Base-by-base conservation (phyloP, 306 rosid species). In the Canavalia gladiata region DNA sequence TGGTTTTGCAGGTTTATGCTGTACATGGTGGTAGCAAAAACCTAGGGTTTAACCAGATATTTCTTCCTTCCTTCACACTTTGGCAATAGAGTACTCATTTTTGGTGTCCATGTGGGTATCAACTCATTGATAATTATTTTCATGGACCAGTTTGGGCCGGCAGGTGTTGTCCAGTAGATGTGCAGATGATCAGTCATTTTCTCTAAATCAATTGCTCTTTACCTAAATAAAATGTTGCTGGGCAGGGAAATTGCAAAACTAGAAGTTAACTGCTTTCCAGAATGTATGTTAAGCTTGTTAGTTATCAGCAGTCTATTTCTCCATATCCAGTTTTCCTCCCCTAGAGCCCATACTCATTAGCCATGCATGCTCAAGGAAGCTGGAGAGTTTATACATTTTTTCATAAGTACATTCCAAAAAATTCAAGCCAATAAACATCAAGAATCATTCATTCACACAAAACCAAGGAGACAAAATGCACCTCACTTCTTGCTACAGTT, bases 401-500 rank as follows among this genome's bases (percentile, higher is more conserved):
- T 6, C 18, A 4, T 1, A 77, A 45, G 43, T 57, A 69, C 46
- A 80, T 80, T 37, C 29, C 54, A 60, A 50, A 55, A 49, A 60
- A 62, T n/a, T 37, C 50, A 81, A 13, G 50, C 28, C 47, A 30
- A 42, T 54, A 18, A 73, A 31, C 11, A 13, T 65, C 41, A 64
- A 64, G 51, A 72, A 60, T 51, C 30, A 73, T 13, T 46, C 70
- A 31, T 59, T 75, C 11, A 75, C 68, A 67, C 72, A 58, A 75
- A 68, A 65, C 77, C 78, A 78, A 81, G 65, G 79, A 72, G 67
- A 74, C 55, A 55, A 39, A 66, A 64, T 58, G 88, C 87, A 96
- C 99, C 99, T 96, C 99, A 86, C 92, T 90, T 92, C 92, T 89
- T 9, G 94, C 88, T 68, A 96, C 78, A 55, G 98, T 98, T 60